Evolutionary conservation across 805 yeast species (phyloP).

Genomic region (Schwanniomyces occidentalis): DNA sequence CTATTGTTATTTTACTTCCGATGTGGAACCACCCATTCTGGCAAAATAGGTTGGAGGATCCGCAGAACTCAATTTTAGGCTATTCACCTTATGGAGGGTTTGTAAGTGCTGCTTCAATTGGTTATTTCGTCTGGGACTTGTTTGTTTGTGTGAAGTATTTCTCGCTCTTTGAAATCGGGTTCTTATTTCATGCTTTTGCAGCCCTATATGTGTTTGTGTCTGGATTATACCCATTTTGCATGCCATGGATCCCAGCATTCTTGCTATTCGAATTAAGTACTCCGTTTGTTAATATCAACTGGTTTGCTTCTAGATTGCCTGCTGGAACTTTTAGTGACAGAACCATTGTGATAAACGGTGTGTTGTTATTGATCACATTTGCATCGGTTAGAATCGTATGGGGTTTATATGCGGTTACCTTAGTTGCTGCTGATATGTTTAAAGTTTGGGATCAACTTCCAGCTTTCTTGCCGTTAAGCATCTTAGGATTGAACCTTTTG

Average conservation of each 20-base stretch:
- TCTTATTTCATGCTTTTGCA: constrained; percentile 79
- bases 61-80: constrained; percentile 51
- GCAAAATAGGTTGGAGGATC: constrained; percentile 38
- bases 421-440: constrained; percentile 50
- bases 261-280: constrained; percentile 85
- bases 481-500: constrained; percentile 58
- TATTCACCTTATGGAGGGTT: constrained; percentile 75
- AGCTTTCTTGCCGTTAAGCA: constrained; percentile 44
- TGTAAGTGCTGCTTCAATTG: constrained; percentile 69
- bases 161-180: constrained; percentile 76
- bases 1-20: constrained; percentile 62
- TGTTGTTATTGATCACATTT: constrained; percentile 65
- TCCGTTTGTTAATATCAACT: constrained; percentile 91
- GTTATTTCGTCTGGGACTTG: constrained; percentile 92
- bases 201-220: constrained; percentile 72
- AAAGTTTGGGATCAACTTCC: constrained; percentile 47
- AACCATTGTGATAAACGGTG: constrained; percentile 66
- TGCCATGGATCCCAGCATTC: constrained; percentile 81
- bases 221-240: constrained; percentile 70
- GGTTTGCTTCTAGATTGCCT: constrained; percentile 84
- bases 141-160: constrained; percentile 64
- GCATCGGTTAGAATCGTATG: constrained; percentile 78
- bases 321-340: constrained; percentile 58
- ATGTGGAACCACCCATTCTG: constrained; percentile 59
- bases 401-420: constrained; percentile 76